Percentiles rank a stretch among this genome's conserved stretches.
Conservation (phyloP, 2,329 filamentous ascomycete species). For the Pseudogymnoascus sp. region DNA sequence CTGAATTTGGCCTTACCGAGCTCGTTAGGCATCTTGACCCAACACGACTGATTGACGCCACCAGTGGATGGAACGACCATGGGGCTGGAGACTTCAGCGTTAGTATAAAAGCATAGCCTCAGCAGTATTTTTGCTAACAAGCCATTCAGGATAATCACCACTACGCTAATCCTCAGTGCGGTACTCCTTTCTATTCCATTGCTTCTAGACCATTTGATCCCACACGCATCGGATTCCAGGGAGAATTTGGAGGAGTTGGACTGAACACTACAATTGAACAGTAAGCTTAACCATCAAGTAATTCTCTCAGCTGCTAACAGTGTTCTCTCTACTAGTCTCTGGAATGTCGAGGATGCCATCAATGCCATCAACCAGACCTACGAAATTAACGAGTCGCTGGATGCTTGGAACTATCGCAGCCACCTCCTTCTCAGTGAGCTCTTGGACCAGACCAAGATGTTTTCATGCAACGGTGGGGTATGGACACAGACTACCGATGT, state of each 20-base stretch:
- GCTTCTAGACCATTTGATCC: constrained; percentile 49
- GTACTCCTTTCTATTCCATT: constrained; percentile 59
- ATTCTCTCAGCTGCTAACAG: background rate
- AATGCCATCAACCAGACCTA: constrained; percentile 59
- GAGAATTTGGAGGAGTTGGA: constrained; percentile 65
- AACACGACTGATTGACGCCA: constrained; percentile 55
- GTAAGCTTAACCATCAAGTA: constrained; percentile 32
- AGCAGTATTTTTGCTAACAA: background rate
- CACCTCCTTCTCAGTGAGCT: constrained; percentile 44
- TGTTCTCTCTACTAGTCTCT: constrained; percentile 39
- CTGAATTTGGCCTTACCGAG: constrained; percentile 51
- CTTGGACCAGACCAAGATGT: constrained; percentile 41
- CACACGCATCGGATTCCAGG: constrained; percentile 58
- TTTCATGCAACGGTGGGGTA: constrained; percentile 54
- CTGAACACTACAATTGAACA: constrained; percentile 56
- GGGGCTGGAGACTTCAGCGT: constrained; percentile 57
- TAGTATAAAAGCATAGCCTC: background rate
- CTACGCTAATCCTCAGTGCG: constrained; percentile 65
- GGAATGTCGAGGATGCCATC: constrained; percentile 55
- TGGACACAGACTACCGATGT: constrained; percentile 72
- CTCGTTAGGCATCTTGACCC: constrained; percentile 52
- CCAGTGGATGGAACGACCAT: constrained; percentile 61
- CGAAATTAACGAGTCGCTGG: constrained; percentile 52
- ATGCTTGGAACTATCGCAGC: constrained; percentile 57
- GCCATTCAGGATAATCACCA: constrained; percentile 56